Base-by-base conservation (phyloP, 805 yeast genomes). In the Saccharomycopsis malanga region DNA sequence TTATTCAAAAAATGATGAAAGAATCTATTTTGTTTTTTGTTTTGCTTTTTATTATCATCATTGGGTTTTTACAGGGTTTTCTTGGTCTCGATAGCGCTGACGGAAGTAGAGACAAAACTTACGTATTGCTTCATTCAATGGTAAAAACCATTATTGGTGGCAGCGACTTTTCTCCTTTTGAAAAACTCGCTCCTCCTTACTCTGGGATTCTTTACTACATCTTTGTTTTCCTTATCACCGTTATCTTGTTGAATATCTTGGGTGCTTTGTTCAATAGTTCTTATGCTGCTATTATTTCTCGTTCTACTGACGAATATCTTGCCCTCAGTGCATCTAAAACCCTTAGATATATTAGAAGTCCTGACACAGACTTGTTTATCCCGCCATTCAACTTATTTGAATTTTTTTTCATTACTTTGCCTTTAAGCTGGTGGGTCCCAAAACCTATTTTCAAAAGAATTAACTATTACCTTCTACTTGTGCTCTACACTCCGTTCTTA, bases 191-290 rank as follows among this genome's bases (percentile, higher is more conserved):
- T 0, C 87, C 87, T 15, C 96, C 96, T 5, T 87, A 85, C 62
- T 94, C 95, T 0, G 76, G 79, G 10, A 66, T 87, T 4, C 68
- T 87, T 46, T 87, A 83, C 62, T 87, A 86, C 68, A 64, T 76
- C 43, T 88, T 85, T 71, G 77, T 85, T 3, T 87, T 87, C 61
- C 72, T 85, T 44, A 81, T 87, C 43, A 67, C 82, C 15, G 84
- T 83, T 39, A 79, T 87, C 48, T 70, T 87, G 66, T 73, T 87
- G 70, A 87, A 87, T 67, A 81, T 87, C 59, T 71, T 87, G 57
- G 75, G 88, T 70, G 96, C 96, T 4, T 72, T 87, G 53, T 87
- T 82, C 65, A 81, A 93, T 24, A 83, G 87, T 42, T 91, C 96
- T 0, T 87, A 87, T 59, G 79, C 84, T 35, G 75, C 77, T 45